Conservation (phyloP, 2,329 filamentous ascomycete species). For the Alternaria panax region DNA sequence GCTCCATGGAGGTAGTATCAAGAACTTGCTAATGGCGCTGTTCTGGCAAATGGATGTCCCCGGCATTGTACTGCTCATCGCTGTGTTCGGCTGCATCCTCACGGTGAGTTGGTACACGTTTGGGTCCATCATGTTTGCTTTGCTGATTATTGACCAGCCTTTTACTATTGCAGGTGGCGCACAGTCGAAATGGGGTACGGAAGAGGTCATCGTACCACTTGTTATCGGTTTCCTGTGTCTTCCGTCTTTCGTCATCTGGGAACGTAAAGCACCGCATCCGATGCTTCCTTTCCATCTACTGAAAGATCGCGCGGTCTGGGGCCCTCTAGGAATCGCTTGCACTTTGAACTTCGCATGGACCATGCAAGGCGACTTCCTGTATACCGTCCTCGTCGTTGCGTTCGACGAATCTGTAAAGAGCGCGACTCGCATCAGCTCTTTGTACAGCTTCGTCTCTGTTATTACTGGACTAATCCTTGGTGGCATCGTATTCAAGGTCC, state of each 20-base stretch:
- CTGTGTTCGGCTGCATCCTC: slow-evolving; percentile 58
- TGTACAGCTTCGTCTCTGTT: slow-evolving; percentile 67
- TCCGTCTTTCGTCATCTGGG: slow-evolving; percentile 63
- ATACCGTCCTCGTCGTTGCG: slow-evolving; percentile 66
- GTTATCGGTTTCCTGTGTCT: slow-evolving; percentile 60
- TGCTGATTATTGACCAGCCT: slow-evolving; percentile 34
- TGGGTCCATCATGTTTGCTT: not conserved
- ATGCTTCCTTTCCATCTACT: slow-evolving; percentile 68
- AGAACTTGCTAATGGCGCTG: slow-evolving; percentile 52
- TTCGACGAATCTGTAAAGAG: slow-evolving; percentile 65
- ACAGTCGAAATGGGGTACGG: slow-evolving; percentile 58
- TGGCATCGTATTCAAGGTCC: slow-evolving; percentile 62
- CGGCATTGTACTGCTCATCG: slow-evolving; percentile 58
- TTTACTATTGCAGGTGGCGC: slow-evolving; percentile 63
- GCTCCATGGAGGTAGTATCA: slow-evolving; percentile 51
- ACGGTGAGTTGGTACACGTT: slow-evolving; percentile 25
- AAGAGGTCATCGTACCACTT: slow-evolving; percentile 61
- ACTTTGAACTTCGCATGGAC: slow-evolving; percentile 55
- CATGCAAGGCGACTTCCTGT: slow-evolving; percentile 70
- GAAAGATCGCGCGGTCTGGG: slow-evolving; percentile 71
- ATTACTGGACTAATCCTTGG: slow-evolving; percentile 65
- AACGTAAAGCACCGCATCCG: slow-evolving; percentile 59
- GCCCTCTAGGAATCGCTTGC: slow-evolving; percentile 62
- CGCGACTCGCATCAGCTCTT: slow-evolving; percentile 66
- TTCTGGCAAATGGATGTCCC: slow-evolving; percentile 65